phyloP scores from a whole-genome alignment of 2,329 filamentous ascomycete species.

The Fusarium nisikadoi region DNA sequence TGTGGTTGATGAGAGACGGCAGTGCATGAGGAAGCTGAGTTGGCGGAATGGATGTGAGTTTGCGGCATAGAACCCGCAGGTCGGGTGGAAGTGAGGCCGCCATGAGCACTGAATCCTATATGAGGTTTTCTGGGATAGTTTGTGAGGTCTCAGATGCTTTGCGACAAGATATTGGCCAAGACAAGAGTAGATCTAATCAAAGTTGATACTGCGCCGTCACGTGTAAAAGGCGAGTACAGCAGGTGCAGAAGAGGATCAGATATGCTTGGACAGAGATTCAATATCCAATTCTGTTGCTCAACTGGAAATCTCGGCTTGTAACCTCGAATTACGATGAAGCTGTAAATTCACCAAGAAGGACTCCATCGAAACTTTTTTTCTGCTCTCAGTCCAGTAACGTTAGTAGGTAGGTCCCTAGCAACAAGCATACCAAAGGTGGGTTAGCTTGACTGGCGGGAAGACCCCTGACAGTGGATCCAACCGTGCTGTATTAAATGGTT shows the following conservation, averaged over 20 bases:
- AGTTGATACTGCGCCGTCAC: slow-evolving; percentile 16
- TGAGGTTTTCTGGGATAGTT: neutral
- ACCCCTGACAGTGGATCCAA: slow-evolving; percentile 41
- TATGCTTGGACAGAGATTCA: neutral
- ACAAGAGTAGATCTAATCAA: slow-evolving; percentile 6
- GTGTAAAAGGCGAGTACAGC: neutral
- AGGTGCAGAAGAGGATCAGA: neutral
- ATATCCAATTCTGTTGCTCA: neutral
- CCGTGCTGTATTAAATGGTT: slow-evolving; percentile 32
- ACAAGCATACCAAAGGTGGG: slow-evolving; percentile 20
- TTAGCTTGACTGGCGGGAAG: slow-evolving; percentile 37
- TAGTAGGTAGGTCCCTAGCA: slow-evolving; percentile 18
- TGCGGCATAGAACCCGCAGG: slow-evolving; percentile 72
- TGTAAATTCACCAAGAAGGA: slow-evolving; percentile 18
- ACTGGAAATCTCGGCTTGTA: slow-evolving; percentile 7
- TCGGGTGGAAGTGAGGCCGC: slow-evolving; percentile 61
- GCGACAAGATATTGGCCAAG: slow-evolving; percentile 17
- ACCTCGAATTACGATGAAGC: slow-evolving; percentile 21
- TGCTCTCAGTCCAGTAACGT: slow-evolving; percentile 12
- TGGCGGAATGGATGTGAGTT: slow-evolving; percentile 76
- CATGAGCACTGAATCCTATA: slow-evolving; percentile 33
- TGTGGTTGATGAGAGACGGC: slow-evolving; percentile 72
- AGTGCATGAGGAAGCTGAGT: slow-evolving; percentile 78
- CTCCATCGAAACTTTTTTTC: slow-evolving; percentile 43
- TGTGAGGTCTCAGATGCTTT: slow-evolving; percentile 19